Base-by-base conservation (phyloP, 805 yeast species). In the Candida glaebosa region DNA sequence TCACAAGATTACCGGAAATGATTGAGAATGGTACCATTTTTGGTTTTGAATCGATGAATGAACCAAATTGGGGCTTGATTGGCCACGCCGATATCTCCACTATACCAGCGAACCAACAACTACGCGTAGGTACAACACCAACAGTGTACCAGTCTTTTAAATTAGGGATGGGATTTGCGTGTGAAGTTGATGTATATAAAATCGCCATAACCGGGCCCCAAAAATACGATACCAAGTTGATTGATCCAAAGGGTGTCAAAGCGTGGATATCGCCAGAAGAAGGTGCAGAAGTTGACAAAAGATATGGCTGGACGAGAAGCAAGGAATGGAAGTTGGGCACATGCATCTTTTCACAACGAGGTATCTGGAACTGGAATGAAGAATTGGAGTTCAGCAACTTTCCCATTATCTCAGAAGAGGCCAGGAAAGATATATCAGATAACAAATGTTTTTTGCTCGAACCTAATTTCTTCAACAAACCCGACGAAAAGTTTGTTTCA, bases 31-130 rank as follows among this genome's bases (percentile, higher is more conserved):
- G 75, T 24, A 72, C 75, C n/a, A 60, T 87, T 2, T 47, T 85
- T n/a, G 97, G 96, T 2, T 69, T 87, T 42, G 97, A 90, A 62
- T 74, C 85, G 38, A 59, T 90, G 65, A 90, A 90, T 58, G 97
- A 90, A 58, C 96, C 96, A 5, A 84, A 79, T 51, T 57, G 69
- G 39, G 97, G 97, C 0, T 73, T 81, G 39, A 71, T 84, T 32
- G 95, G 93, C 0, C 72, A 73, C 37, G 62, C 64, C 3, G 73
- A 86, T 54, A 60, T 90, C 22, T 67, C 67, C 7, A 51, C 50
- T 1, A 56, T 82, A 16, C 90, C 93, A 0, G 65, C 72, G 4
- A 66, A 65, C 3, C 87, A 85, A 53, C 82, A 82, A 42, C 71
- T 91, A 37, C 75, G 84, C 43, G 71, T 88, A 2, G 91, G 90